Evolutionary conservation across 208 protist genomes (phyloP), one percentile per base, ranked within the genome.

Genomic region (Borovskyia barvae): DNA sequence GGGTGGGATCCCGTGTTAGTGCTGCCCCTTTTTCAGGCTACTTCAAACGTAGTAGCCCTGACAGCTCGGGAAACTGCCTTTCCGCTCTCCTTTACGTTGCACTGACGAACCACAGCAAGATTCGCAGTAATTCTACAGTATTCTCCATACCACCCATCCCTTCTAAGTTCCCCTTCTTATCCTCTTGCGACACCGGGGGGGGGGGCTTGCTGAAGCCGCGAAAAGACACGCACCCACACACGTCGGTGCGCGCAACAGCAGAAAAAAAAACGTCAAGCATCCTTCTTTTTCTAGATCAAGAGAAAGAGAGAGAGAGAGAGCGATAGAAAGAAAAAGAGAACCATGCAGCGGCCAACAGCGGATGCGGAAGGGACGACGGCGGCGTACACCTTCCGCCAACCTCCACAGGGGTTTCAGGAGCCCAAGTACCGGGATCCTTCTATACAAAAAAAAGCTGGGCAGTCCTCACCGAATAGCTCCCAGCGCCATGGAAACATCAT

Each of bases 401-500:
- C 86, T 1, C 87, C 90, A 2, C 85, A 96, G 65, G 81, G 66
- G 8, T 87, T 93, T 46, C 64, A 82, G 41, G 72, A 82, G n/a
- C 82, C 87, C 11, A 76, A 81, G 65, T 96, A 92, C 82, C 76
- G 90, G 24, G 87, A 94, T 48, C 90, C 90, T 2, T 57, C 63
- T 11, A 54, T 7, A 12, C 22, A 51, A 7, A 24, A 33, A 24
- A 46, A 45, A 30, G 36, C 33, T 20, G 49, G 45, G 9, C 25
- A 26, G 11, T 32, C 33, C 32, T 36, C 25, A 14, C 19, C 17
- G n/a, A 60, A 41, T 15, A 45, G 47, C 30, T 69, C 72, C 17
- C 72, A 77, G 49, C 85, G 86, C 50, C 91, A 88, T 42, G 85
- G 87, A 45, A 98, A 98, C 67, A 95, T 98, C 60, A 98, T 98